phyloP scores from a whole-genome alignment of 1,139 yeast genomes.

The Zhuliangozyma parablackwelliae region DNA sequence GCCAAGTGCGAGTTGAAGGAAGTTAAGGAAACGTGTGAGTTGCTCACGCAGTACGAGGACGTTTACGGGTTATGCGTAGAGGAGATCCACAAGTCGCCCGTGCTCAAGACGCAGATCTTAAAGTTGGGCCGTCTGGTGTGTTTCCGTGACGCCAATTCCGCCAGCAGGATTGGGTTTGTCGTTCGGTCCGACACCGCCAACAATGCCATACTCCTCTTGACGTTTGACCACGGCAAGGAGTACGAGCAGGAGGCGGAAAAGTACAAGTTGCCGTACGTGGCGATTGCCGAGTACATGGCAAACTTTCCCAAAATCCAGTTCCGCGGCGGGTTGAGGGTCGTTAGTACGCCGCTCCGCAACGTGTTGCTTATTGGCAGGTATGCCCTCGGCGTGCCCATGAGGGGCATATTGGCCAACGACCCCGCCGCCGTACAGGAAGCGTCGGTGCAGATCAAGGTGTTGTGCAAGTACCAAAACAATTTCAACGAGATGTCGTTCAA shows the following conservation, averaged over 20 bases:
- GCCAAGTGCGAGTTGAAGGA: constrained; percentile 32
- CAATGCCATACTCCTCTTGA: constrained; percentile 30
- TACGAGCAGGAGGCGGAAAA: constrained; percentile 23
- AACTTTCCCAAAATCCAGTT: constrained; percentile 28
- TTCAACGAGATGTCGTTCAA: constrained; percentile 46
- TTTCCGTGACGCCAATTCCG: constrained; percentile 44
- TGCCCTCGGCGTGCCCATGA: constrained; percentile 36
- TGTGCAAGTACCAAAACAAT: constrained; percentile 39
- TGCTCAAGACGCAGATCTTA: constrained; percentile 41
- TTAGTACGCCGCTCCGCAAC: constrained; percentile 41
- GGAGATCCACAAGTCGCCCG: constrained; percentile 45
- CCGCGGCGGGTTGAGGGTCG: constrained; percentile 31
- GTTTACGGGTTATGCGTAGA: constrained; percentile 42
- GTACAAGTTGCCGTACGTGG: constrained; percentile 51
- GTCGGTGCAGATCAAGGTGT: constrained; percentile 32
- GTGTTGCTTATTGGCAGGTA: constrained; percentile 52
- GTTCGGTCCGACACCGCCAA: constrained; percentile 33
- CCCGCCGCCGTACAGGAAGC: constrained; percentile 39
- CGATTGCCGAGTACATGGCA: constrained; percentile 25
- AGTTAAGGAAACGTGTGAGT: constrained; percentile 42
- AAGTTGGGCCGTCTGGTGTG: constrained; percentile 58
- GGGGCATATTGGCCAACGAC: constrained; percentile 42
- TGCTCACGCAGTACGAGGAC: constrained; percentile 42
- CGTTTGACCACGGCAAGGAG: constrained; percentile 43
- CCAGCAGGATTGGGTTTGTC: constrained; percentile 52